Evolutionary conservation across 2,329 filamentous ascomycete species (phyloP), one percentile per base, ranked within the genome.

Genomic region (Ophiosphaerella korrae): DNA sequence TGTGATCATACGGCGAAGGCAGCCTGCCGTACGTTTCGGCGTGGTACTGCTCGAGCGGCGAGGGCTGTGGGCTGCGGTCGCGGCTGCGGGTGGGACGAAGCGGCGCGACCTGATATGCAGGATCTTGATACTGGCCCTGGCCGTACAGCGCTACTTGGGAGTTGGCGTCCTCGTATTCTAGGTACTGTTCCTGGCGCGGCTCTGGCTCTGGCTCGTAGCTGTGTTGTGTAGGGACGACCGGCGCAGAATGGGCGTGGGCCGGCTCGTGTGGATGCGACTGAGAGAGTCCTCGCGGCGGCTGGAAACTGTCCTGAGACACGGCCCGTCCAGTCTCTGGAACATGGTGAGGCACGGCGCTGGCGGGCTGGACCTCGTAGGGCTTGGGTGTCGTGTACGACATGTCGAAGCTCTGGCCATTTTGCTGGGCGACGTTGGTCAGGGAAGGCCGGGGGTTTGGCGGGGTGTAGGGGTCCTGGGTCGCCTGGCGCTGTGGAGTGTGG

Each of bases 171-270:
- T 55, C 43, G 37, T 55, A 48, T 35, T 71, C 64, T 3, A 31
- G 39, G 29, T 51, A 55, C 35, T 59, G 56, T 18, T 56, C 50
- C 34, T 59, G 61, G 14, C 47, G 48, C 16, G 46, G 45, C 12
- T 62, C 53, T 33, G 34, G 45, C 31, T 57, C 41, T 3, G 32
- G 42, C 18, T 68, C 66, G 58, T 69, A 66, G 37, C 43, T 45
- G 37, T 64, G 57, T 35, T 70, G 68, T 1, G 68, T 71, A 3
- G 75, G 75, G 9, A 78, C 68, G 9, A 64, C 54, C 1, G 77
- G 77, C 7, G 76, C 76, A n/a, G 77, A 80, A 52, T 78, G 71
- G 1, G 77, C 71, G 53, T 80, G 77, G 21, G 69, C 63, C 13
- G 78, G 59, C 47, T 68, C 70, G 7, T 56, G 53, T 21, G 60